These are phyloP conservation scores for Beauveria pseudobassiana DNA, from an alignment of 2,329 filamentous ascomycete species.

Conservation along the genomic window DNA sequence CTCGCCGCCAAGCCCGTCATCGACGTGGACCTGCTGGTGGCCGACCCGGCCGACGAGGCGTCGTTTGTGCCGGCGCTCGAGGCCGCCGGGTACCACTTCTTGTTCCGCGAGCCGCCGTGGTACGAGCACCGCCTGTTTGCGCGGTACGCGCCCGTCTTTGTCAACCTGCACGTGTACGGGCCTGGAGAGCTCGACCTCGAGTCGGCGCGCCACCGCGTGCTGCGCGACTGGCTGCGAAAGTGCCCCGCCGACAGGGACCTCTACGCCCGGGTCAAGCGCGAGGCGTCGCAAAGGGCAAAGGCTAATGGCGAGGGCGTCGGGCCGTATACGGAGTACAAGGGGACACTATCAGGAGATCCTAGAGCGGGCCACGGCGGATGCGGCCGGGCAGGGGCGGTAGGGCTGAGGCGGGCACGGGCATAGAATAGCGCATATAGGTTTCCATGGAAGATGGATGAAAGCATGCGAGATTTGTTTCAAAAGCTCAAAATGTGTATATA, in stretches of 20 bases:
- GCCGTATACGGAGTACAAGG: conserved; percentile 35
- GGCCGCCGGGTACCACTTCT: conserved; percentile 31
- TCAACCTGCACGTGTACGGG: conserved; percentile 37
- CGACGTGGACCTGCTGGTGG: conserved; percentile 39
- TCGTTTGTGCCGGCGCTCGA: conserved; percentile 32
- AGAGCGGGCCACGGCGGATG: conserved; percentile 16
- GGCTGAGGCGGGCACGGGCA: neutral
- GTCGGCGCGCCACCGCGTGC: conserved; percentile 31
- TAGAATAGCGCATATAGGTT: neutral
- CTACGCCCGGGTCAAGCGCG: conserved; percentile 32
- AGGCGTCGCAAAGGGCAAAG: conserved; percentile 23
- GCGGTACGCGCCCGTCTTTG: conserved; percentile 20
- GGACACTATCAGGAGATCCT: conserved; percentile 29
- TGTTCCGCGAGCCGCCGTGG: conserved; percentile 34
- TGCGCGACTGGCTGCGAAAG: conserved; percentile 33
- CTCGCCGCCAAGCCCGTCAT: conserved; percentile 39
- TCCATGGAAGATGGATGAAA: too few relatives aligned
- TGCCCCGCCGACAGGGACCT: conserved; percentile 29
- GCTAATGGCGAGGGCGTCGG: conserved; percentile 23
- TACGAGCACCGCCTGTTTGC: conserved; percentile 35
- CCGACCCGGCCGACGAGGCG: conserved; percentile 26
- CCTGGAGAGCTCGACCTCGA: conserved; percentile 31
- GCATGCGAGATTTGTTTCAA: too few relatives aligned
- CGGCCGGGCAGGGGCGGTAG: neutral
- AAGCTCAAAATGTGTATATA: neutral